Evolutionary conservation across 2,329 filamentous ascomycete species (phyloP), one percentile per base, ranked within the genome.

Genomic region (Pseudopyrenochaeta lycopersici): DNA sequence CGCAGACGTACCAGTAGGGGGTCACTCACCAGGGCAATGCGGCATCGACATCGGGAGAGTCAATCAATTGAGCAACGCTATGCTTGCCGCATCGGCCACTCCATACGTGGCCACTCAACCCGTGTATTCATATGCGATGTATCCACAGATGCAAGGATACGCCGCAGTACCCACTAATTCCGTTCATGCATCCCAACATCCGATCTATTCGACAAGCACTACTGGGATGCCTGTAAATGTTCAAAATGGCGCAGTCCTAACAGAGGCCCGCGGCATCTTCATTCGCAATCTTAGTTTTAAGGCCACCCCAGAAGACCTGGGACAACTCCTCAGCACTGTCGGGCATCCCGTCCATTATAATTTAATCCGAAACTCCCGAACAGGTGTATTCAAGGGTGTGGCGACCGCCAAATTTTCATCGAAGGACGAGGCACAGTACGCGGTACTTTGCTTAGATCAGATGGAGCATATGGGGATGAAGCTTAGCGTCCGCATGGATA

Each of bases 261-360:
- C 74, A 7, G 74, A 77, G 53, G 64, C 70, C 20, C 72, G 74
- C 7, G 74, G 73, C 7, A 70, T 77, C 27, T 75, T 75, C 56
- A 70, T 77, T 30, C 64, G 63, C 18, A 67, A 69, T 15, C 53
- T 77, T 14, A 70, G 56, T 41, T 74, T 68, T 50, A 65, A 62
- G 7, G 63, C 62, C 35, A 60, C 60, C 7, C 55, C 60, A 17
- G 60, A 51, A 20, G 70, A 76, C 10, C 63, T 77, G 9, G 50
- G 57, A 12, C 46, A 52, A 7, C 52, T 77, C 12, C 50, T 77
- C 9, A 54, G 54, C 27, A 66, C 58, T 23, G 61, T 66, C 4
- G 70, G 70, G 10, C 54, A 56, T 23, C 64, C 71, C 2, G 41
- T 68, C 10, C 60, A 70, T 29, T 62, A 55, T 32, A 67, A 66